Conservation (phyloP, 2,329 filamentous ascomycete species). For the Coniella vitis region DNA sequence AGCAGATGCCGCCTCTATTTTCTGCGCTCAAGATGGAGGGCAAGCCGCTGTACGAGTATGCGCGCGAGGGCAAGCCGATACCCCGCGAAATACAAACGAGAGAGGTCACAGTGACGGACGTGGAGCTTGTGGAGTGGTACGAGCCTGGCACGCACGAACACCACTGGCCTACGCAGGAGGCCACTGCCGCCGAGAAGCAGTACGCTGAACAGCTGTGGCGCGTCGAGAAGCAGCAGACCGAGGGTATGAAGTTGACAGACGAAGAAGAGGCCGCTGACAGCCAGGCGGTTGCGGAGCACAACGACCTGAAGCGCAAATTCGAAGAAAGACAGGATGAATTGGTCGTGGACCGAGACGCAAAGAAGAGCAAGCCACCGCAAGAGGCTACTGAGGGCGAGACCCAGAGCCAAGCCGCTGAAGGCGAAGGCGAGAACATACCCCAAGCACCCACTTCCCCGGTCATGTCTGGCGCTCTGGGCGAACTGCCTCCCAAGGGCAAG, state of each 20-base stretch:
- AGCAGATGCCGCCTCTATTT: conserved; percentile 88
- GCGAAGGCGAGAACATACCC: no score
- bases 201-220: conserved; percentile 68
- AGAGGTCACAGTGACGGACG: conserved; percentile 67
- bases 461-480: conserved; percentile 53
- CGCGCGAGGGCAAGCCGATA: conserved; percentile 78
- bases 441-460: conserved; percentile 29
- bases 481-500: conserved; percentile 36
- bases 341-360: conserved; percentile 42
- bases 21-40: conserved; percentile 90
- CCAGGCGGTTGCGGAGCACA: conserved; percentile 48
- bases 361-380: conserved; percentile 24
- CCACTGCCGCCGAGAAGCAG: conserved; percentile 65
- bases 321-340: conserved; percentile 52
- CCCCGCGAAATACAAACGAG: conserved; percentile 78
- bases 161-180: conserved; percentile 74
- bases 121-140: conserved; percentile 80
- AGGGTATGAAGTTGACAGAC: conserved; percentile 41
- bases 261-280: conserved; percentile 50
- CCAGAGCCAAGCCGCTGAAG: conserved; percentile 13
- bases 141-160: conserved; percentile 75
- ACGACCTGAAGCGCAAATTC: conserved; percentile 51
- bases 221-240: conserved; percentile 49
- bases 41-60: conserved; percentile 94
- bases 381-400: conserved; percentile 25